phyloP scores from a whole-genome alignment of 2,329 filamentous ascomycete species.

The Colletotrichum tropicicola region DNA sequence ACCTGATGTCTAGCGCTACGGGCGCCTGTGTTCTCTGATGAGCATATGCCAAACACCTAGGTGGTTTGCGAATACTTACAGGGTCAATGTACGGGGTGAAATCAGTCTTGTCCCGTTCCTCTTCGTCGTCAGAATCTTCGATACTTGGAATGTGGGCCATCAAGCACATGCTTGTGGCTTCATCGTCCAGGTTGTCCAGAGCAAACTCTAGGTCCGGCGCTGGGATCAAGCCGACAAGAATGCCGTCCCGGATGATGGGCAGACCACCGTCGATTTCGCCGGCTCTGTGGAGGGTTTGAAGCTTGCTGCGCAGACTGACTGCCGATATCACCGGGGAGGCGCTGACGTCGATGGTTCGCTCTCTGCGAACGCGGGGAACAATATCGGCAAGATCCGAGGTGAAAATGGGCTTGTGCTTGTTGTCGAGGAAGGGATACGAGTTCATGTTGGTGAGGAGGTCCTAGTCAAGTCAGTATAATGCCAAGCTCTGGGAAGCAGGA shows the following conservation, averaged over 20 bases:
- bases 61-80: conserved; percentile 56
- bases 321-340: conserved; percentile 83
- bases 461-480: conserved; percentile 47
- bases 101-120: conserved; percentile 73
- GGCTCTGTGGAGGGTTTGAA: conserved; percentile 82
- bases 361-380: conserved; percentile 76
- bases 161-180: conserved; percentile 77
- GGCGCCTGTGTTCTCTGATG: conserved; percentile 67
- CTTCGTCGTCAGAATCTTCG: conserved; percentile 70
- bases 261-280: conserved; percentile 94
- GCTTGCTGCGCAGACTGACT: conserved; percentile 77
- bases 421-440: conserved; percentile 96
- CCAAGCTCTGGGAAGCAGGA: neutral
- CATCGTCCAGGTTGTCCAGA: conserved; percentile 83
- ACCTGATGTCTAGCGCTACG: conserved; percentile 85
- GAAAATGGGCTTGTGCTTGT: conserved; percentile 92
- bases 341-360: conserved; percentile 89
- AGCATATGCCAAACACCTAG: neutral
- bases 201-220: conserved; percentile 94
- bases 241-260: conserved; percentile 80
- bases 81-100: conserved; percentile 94
- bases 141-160: conserved; percentile 77
- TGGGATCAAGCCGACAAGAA: conserved; percentile 90
- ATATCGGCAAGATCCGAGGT: conserved; percentile 90
- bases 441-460: conserved; percentile 97